Conservation (phyloP, 2,329 filamentous ascomycete genomes). For the Stagonosporopsis vannaccii region DNA sequence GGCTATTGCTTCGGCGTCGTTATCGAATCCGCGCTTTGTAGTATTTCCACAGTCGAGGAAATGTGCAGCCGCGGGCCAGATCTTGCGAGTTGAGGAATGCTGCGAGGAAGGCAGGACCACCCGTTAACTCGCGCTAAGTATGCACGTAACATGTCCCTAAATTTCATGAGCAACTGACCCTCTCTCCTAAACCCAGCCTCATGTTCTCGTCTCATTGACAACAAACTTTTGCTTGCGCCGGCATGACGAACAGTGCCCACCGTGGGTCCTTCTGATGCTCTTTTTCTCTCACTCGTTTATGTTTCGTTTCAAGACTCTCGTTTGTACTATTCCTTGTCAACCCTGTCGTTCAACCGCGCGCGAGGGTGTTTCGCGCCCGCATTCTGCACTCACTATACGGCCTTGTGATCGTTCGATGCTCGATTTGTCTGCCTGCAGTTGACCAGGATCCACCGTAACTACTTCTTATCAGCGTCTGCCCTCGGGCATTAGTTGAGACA, state of each 20-base stretch:
- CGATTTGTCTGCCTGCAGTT: slow-evolving; percentile 47
- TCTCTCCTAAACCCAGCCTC: slow-evolving; percentile 32
- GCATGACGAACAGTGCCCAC: slow-evolving; percentile 40
- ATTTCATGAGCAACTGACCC: slow-evolving; percentile 25
- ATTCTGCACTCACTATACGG: slow-evolving; percentile 40
- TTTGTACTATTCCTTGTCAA: slow-evolving; percentile 39
- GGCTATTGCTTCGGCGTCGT: slow-evolving; percentile 7
- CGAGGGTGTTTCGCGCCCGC: slow-evolving; percentile 41
- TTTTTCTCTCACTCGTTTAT: slow-evolving; percentile 36
- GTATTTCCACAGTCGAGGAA: slow-evolving; percentile 9
- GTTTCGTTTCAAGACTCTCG: slow-evolving; percentile 42
- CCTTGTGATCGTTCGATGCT: slow-evolving; percentile 45
- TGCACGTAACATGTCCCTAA: slow-evolving; percentile 23
- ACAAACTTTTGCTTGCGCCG: slow-evolving; percentile 34
- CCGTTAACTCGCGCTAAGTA: slow-evolving; percentile 17
- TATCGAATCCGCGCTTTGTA: slow-evolving; percentile 1
- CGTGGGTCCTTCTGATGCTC: slow-evolving; percentile 40
- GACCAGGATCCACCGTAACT: slow-evolving; percentile 35
- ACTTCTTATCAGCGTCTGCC: slow-evolving; percentile 43
- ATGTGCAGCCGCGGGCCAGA: slow-evolving; percentile 11
- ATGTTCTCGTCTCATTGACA: slow-evolving; percentile 29
- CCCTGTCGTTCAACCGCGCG: slow-evolving; percentile 36
- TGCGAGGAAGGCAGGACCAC: slow-evolving; percentile 11
- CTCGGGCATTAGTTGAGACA: slow-evolving; percentile 25
- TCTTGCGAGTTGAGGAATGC: slow-evolving; percentile 16